A percentile compares a stretch with the other conserved stretches of the same genome.
These are phyloP conservation scores for Aspergillus transmontanensis DNA, from an alignment of 2,329 filamentous ascomycete genomes.

Conservation along the genomic window DNA sequence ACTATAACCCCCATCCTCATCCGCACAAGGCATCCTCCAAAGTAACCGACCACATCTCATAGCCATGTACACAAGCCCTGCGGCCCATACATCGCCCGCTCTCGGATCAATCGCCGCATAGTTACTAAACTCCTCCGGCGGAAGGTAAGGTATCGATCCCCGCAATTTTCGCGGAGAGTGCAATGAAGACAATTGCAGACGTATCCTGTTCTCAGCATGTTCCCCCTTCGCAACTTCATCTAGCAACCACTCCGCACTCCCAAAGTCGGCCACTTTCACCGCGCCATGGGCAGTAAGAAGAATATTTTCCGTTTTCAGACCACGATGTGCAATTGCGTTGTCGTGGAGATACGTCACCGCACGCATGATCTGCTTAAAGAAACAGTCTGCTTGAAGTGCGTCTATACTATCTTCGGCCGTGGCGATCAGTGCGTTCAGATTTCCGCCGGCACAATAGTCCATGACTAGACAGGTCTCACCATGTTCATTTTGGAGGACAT, in stretches of 20 bases:
- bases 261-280: constrained; percentile 92
- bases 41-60: constrained; percentile 28
- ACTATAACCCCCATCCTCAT: constrained; percentile 29
- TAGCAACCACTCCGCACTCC: constrained; percentile 48
- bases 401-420: constrained; percentile 75
- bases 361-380: constrained; percentile 67
- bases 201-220: constrained; percentile 11
- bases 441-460: constrained; percentile 71
- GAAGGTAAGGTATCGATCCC: constrained; percentile 78
- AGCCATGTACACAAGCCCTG: constrained; percentile 31
- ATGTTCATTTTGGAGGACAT: constrained; percentile 30
- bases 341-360: constrained; percentile 68
- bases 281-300: constrained; percentile 77
- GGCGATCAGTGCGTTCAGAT: constrained; percentile 81
- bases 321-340: constrained; percentile 84
- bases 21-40: constrained; percentile 28
- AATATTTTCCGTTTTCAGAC: constrained; percentile 94
- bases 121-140: constrained; percentile 63
- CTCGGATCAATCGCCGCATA: constrained; percentile 7
- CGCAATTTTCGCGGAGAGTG: constrained; percentile 39
- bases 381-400: constrained; percentile 80
- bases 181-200: constrained; percentile 4
- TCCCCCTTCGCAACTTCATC: not conserved
- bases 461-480: constrained; percentile 33
- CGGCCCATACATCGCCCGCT: constrained; percentile 32